Evolutionary conservation across 1,139 yeast species (phyloP).

Genomic region (Scheffersomyces parashehatae): DNA sequence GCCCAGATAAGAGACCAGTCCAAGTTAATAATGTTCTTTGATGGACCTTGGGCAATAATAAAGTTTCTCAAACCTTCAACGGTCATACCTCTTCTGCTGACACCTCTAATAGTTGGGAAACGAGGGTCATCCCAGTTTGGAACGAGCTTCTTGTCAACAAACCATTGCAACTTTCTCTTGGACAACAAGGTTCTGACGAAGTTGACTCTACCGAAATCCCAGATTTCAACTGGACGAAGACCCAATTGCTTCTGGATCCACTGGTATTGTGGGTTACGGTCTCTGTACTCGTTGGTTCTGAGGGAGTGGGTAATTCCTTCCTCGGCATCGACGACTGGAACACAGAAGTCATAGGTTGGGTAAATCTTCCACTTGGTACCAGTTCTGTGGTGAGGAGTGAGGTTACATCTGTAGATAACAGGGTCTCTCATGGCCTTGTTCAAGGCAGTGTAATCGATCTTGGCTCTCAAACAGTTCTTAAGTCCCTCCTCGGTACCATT

Average conservation of each 20-base stretch:
- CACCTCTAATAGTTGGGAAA: constrained; percentile 98
- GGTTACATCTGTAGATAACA: constrained; percentile 92
- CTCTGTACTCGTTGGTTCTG: constrained; percentile 97
- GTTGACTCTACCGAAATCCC: constrained; percentile 98
- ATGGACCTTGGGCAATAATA: constrained; percentile 94
- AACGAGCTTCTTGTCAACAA: constrained; percentile 86
- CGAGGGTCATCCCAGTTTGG: constrained; percentile 98
- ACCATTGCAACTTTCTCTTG: constrained; percentile 98
- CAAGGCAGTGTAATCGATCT: constrained; percentile 83
- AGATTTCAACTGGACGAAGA: constrained; percentile 87
- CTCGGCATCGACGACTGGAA: constrained; percentile 88
- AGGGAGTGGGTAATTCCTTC: constrained; percentile 98
- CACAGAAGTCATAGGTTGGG: constrained; percentile 98
- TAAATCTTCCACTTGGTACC: constrained; percentile 90
- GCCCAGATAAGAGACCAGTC: constrained; percentile 99
- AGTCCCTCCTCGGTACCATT: constrained; percentile 89
- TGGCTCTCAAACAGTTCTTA: constrained; percentile 90
- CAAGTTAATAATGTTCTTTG: constrained; percentile 90
- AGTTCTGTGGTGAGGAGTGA: constrained; percentile 96
- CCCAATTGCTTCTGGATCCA: constrained; percentile 85
- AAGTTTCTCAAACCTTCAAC: constrained; percentile 95
- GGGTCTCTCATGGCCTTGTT: constrained; percentile 97
- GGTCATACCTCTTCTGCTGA: constrained; percentile 98
- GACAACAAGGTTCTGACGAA: constrained; percentile 91
- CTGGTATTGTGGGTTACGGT: constrained; percentile 95